phyloP scores from a whole-genome alignment of 1,284 basidiomycete genomes.

The Tetrapyrgos nigripes region DNA sequence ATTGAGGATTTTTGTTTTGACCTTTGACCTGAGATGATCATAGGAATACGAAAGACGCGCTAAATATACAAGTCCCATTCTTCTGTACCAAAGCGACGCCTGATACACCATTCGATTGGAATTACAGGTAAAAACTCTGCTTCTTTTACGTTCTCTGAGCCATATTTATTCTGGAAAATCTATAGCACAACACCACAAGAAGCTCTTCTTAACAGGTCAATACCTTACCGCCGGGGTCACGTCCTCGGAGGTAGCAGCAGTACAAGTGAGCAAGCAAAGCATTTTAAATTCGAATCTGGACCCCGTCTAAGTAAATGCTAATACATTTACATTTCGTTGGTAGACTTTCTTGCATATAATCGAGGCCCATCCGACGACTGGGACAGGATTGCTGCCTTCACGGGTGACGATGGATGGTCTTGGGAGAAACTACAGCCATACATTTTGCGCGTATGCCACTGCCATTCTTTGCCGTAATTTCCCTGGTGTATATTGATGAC shows the following conservation, averaged over 20 bases:
- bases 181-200: constrained; percentile 10
- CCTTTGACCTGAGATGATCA: background rate
- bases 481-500: too few relatives aligned
- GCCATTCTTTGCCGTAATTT: too few relatives aligned
- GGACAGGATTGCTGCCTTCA: constrained; percentile 3
- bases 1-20: background rate
- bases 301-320: background rate
- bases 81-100: constrained; percentile 1
- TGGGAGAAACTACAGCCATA: constrained; percentile 7
- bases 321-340: background rate
- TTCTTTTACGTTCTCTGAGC: background rate
- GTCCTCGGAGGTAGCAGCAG: constrained; percentile 15
- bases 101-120: constrained; percentile 11
- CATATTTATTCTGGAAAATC: background rate
- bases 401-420: constrained; percentile 2
- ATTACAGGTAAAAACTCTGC: constrained; percentile 4
- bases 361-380: constrained; percentile 1
- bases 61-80: constrained; percentile 6
- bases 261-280: background rate
- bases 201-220: constrained; percentile 2
- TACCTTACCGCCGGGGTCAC: constrained; percentile 6
- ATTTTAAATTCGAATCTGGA: background rate
- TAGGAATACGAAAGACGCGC: background rate
- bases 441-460: background rate
- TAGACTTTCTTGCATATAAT: constrained; percentile 4